phyloP scores from a whole-genome alignment of 2,329 filamentous ascomycete genomes.

The Aspergillus fumigatus region DNA sequence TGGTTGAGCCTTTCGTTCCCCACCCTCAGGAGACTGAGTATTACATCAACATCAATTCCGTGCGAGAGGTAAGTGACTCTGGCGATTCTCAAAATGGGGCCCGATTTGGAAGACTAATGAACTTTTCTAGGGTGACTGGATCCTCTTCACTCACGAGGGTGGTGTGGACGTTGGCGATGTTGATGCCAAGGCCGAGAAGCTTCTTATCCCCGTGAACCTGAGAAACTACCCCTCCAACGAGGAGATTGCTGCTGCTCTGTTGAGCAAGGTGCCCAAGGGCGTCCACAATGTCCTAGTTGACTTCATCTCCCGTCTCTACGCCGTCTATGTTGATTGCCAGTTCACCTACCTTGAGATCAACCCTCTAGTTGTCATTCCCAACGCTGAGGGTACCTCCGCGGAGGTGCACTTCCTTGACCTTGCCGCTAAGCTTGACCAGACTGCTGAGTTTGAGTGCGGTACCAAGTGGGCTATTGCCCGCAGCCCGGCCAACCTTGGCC shows the following conservation, averaged over 20 bases:
- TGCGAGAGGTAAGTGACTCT: conserved; percentile 80
- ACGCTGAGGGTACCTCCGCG: conserved; percentile 83
- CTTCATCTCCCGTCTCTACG: conserved; percentile 97
- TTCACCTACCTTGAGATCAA: conserved; percentile 99
- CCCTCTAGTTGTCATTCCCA: conserved; percentile 95
- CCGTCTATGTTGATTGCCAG: conserved; percentile 98
- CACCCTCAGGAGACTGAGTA: conserved; percentile 95
- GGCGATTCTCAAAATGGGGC: conserved; percentile 21
- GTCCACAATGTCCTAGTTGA: conserved; percentile 98
- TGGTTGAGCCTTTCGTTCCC: conserved; percentile 97
- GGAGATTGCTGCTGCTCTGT: conserved; percentile 75
- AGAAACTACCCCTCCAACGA: conserved; percentile 93
- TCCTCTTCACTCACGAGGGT: conserved; percentile 99
- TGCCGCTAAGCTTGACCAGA: conserved; percentile 98
- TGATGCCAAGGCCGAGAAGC: conserved; percentile 97
- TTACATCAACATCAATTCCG: conserved; percentile 99
- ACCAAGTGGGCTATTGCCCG: conserved; percentile 98
- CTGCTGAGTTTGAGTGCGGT: conserved; percentile 98
- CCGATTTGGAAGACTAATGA: conserved; percentile 13
- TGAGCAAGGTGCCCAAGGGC: conserved; percentile 91
- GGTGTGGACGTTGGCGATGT: conserved; percentile 99
- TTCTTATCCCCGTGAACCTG: conserved; percentile 93
- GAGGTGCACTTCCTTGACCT: conserved; percentile 97
- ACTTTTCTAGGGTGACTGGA: conserved; percentile 80
- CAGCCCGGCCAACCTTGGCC: conserved; percentile 80